Base-by-base conservation (phyloP, 306 rosid genomes). In the Delonix regia region DNA sequence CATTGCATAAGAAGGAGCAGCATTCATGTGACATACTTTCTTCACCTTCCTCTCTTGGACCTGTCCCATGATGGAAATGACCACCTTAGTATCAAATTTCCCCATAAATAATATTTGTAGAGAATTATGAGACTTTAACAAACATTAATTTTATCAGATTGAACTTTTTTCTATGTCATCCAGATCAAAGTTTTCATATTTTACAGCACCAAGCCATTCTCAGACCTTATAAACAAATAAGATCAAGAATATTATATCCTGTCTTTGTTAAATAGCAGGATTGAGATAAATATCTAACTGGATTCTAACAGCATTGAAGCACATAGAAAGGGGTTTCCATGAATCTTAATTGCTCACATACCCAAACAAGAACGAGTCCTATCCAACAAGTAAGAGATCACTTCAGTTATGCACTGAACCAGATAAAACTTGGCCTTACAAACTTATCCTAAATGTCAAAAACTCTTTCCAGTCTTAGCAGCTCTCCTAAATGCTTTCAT, bases 41-140 rank as follows among this genome's bases (percentile, higher is more conserved):
- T 88, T 88, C 49, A 90, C 85, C 88, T 86, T 88, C 69, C 76
- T 86, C 44, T 83, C 89, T 63, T 86, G 89, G 73, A 88, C 84
- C 91, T 88, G 84, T 62, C 33, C 65, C 61, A 74, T 49, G 41
- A 77, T 41, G 14, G 18, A 51, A 78, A 56, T 71, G 75, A 22
- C 49, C 57, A 71, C 25, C 49, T 19, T 19, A 53, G 12, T 36
- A n/a, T 51, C 44, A 51, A 51, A 51, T 13, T 18, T 71, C 19
- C 24, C 75, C 47, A 18, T 51, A n/a, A 18, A 45, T 47, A 69
- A 28, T 70, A 15, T 12, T 49, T 6, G 74, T 18, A 41, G 72
- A 61, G 38, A 42, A 63, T 41, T 34, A 34, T 30, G 6, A 56
- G 19, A 10, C n/a, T 52, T 64, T 9, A 39, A 41, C 13, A 68